phyloP scores from a whole-genome alignment of 192 early-diverging fungal genomes.

The Radiomyces spectabilis region DNA sequence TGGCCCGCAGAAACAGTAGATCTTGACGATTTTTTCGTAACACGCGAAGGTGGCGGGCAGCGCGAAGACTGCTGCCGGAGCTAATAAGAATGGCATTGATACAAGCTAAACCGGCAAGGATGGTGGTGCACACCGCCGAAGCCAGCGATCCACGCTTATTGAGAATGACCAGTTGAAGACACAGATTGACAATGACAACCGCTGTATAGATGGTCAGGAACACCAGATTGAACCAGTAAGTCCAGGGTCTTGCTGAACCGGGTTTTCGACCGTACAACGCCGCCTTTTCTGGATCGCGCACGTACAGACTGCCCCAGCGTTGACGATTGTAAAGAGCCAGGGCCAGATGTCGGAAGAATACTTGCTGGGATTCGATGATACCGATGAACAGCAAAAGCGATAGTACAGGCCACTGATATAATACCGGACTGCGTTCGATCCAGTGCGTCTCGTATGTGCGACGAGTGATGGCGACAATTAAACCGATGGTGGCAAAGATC shows the following conservation, averaged over 20 bases:
- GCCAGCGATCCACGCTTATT: not conserved
- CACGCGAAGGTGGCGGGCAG: constrained; percentile 4
- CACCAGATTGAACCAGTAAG: not conserved
- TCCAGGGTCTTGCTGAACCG: not conserved
- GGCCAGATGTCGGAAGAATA: constrained; percentile 8
- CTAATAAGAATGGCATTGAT: constrained; percentile 1
- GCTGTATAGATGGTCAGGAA: constrained; percentile 1
- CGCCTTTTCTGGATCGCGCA: constrained; percentile 5
- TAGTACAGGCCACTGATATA: too few species aligned
- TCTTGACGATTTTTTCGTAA: constrained; percentile 5
- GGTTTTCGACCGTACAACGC: not conserved
- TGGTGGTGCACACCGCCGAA: not conserved
- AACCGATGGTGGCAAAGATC: too few species aligned
- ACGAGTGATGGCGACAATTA: too few species aligned
- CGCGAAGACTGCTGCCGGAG: not conserved
- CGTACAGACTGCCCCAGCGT: constrained; percentile 5
- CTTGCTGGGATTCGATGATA: constrained; percentile 7
- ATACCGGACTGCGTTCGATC: too few species aligned
- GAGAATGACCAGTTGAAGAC: not conserved
- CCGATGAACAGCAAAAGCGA: constrained; percentile 1
- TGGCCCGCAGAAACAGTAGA: not conserved
- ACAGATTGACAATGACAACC: not conserved
- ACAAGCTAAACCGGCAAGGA: not conserved
- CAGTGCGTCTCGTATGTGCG: too few species aligned
- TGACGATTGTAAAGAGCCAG: constrained; percentile 5